Conservation (phyloP, 306 rosid genomes). For the Ormosia semicastrata region DNA sequence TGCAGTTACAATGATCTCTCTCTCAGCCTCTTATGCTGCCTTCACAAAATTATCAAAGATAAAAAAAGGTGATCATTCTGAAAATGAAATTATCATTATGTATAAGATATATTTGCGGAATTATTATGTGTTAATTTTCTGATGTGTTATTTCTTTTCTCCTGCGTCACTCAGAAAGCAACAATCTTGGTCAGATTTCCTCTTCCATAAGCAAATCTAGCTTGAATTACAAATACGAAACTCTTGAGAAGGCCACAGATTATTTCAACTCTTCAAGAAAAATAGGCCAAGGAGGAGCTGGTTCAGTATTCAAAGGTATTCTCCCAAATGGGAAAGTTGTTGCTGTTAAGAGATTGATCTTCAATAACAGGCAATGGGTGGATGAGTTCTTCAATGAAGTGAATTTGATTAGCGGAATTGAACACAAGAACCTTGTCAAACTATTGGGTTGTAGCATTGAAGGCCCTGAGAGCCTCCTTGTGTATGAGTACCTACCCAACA, state of each 20-base stretch:
- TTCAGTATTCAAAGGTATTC: constrained; percentile 78
- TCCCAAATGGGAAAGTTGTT: constrained; percentile 54
- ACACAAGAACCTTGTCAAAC: constrained; percentile 79
- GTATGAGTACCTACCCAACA: constrained; percentile 66
- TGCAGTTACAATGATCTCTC: constrained; percentile 54
- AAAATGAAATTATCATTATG: not conserved
- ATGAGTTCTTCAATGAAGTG: constrained; percentile 93
- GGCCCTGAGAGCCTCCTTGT: constrained; percentile 96
- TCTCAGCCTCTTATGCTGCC: constrained; percentile 53
- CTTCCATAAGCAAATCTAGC: constrained; percentile 47
- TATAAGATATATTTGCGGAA: not conserved
- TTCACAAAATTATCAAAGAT: constrained; percentile 43
- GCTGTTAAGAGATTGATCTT: constrained; percentile 88
- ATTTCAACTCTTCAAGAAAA: constrained; percentile 62
- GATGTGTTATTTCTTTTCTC: constrained; percentile 1
- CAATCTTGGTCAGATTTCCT: constrained; percentile 34
- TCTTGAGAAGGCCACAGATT: constrained; percentile 81
- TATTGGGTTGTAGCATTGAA: constrained; percentile 93
- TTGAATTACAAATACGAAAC: constrained; percentile 74
- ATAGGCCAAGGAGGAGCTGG: constrained; percentile 94
- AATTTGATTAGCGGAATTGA: constrained; percentile 71
- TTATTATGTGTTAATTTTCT: not conserved
- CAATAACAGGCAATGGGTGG: constrained; percentile 92
- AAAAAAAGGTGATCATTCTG: constrained; percentile 40
- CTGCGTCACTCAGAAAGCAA: constrained; percentile 36